Conservation (phyloP, 75 land plant genomes). For the Picea glauca region DNA sequence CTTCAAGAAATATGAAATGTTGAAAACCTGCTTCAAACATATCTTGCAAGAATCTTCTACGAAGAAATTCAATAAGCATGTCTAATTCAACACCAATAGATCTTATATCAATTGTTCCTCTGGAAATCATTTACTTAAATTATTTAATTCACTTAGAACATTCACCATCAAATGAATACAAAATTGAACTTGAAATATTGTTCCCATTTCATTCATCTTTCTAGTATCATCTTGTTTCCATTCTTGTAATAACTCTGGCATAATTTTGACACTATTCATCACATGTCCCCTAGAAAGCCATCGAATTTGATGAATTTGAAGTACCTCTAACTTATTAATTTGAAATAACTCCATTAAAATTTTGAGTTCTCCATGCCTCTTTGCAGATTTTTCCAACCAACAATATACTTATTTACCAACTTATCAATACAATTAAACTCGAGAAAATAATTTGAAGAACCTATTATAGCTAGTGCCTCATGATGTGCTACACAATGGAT, state of each 20-base stretch:
- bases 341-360: neutral
- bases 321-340: neutral
- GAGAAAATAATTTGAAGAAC: neutral
- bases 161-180: neutral
- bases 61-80: neutral
- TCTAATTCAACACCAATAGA: neutral
- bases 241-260: neutral
- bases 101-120: neutral
- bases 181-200: neutral
- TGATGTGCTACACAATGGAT: neutral
- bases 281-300: neutral
- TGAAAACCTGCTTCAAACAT: neutral
- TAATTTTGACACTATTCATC: neutral
- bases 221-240: neutral
- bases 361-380: neutral
- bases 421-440: neutral
- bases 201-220: neutral
- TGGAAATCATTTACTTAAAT: neutral
- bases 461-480: neutral
- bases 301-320: neutral
- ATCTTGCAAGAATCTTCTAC: neutral
- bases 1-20: neutral
- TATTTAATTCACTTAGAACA: neutral
- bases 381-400: neutral
- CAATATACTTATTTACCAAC: neutral